Conservation (phyloP, 1,139 yeast species). For the Zygosaccharomyces sapae region DNA sequence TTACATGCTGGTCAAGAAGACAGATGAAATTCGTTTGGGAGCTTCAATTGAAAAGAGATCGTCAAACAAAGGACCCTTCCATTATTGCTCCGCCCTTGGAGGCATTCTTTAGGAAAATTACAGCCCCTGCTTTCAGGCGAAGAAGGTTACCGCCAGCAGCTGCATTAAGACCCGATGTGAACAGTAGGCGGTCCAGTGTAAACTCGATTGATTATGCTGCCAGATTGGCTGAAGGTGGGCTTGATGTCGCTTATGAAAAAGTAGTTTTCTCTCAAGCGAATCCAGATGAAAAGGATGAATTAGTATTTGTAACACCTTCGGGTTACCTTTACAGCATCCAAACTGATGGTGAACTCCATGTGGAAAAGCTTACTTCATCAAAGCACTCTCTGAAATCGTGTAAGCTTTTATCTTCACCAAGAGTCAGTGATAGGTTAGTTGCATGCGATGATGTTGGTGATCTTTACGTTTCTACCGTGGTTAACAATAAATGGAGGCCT, state of each 20-base stretch:
- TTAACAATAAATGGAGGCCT: constrained; percentile 61
- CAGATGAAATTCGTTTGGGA: constrained; percentile 52
- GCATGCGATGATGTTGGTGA: constrained; percentile 51
- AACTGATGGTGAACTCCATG: constrained; percentile 45
- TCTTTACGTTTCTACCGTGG: constrained; percentile 56
- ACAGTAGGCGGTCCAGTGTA: constrained; percentile 31
- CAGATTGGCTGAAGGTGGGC: constrained; percentile 22
- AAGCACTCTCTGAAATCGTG: constrained; percentile 43
- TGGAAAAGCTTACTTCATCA: constrained; percentile 27
- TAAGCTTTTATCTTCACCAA: constrained; percentile 58
- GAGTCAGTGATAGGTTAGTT: constrained; percentile 69
- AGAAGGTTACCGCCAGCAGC: constrained; percentile 39
- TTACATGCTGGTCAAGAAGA: constrained; percentile 58
- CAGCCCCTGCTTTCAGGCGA: constrained; percentile 48
- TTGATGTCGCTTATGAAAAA: constrained; percentile 22
- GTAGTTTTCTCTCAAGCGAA: constrained; percentile 11
- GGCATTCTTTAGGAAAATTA: constrained; percentile 55
- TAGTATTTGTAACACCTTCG: constrained; percentile 39
- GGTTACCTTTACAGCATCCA: constrained; percentile 50
- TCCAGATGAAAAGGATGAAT: constrained; percentile 35
- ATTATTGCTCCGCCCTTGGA: constrained; percentile 45
- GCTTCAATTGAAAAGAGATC: constrained; percentile 16
- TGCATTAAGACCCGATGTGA: constrained; percentile 18
- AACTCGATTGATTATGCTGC: constrained; percentile 27
- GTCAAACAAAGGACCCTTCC: constrained; percentile 36